Evolutionary conservation across 176 grass and related monocot genomes (phyloP), one percentile per base, ranked within the genome.

Genomic region (Oryza glumipatula): DNA sequence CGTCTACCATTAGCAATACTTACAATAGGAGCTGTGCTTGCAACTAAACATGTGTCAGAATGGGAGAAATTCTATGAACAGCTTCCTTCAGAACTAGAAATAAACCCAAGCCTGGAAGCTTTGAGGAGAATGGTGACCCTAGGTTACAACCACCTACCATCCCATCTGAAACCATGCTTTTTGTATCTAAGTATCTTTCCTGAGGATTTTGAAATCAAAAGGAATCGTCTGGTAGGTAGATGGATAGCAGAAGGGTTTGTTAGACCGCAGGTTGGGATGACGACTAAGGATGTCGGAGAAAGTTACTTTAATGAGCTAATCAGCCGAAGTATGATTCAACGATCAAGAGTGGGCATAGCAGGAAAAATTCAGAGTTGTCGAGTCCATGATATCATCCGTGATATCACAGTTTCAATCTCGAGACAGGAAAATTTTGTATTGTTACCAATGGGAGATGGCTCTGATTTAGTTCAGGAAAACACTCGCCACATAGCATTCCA

Each of bases 241-340:
- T 74, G 44, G 72, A 74, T 74, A 30, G 72, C 45, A 4, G 72
- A 74, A 44, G 72, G 72, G 0, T 74, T 74, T 7, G 22, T 74
- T 74, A 74, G 13, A 16, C 11, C 10, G 0, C 9, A 15, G 45
- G 21, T 5, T 51, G 72, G 72, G 13, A 15, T 30, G 45, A 16
- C 3, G 0, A 30, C 47, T 46, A 13, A 51, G 12, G 72, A 74
- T 24, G 72, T 48, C 4, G 45, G 4, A 30, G 21, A 51, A 16
- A 16, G 26, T 68, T 54, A 54, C 51, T 54, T 54, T 19, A 17
- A 54, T 54, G 51, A 54, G 51, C 51, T 54, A 7, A 54, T 54
- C 2, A 54, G 2, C 16, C 16, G 51, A 7, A 54, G 51, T 54
- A 54, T 54, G 51, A 54, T 54, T 54, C 51, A 54, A 54, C 15